Evolutionary conservation across 176 grass and related monocot species (phyloP).

Genomic region (Carex parvula): DNA sequence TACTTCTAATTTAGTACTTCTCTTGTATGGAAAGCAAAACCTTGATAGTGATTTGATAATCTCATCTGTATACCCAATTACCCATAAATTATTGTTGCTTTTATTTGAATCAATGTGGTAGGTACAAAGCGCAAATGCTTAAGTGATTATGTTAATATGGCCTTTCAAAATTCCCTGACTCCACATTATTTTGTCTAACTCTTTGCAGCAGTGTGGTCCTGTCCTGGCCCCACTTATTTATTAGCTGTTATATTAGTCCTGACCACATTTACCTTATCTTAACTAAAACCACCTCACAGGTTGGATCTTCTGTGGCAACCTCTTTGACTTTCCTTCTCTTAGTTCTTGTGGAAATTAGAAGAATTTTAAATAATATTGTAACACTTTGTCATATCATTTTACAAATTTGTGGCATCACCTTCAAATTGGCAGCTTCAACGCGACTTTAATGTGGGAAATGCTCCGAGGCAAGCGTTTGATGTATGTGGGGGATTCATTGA

Average conservation of each 20-base stretch:
- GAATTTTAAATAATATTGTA: neutral
- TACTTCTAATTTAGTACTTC: neutral
- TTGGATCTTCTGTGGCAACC: neutral
- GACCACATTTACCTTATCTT: neutral
- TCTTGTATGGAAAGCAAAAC: neutral
- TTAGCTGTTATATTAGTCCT: neutral
- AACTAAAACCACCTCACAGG: neutral
- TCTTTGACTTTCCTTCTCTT: neutral
- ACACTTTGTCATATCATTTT: neutral
- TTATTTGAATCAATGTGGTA: conserved; percentile 8
- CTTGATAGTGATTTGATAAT: neutral
- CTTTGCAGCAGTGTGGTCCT: conserved; percentile 1
- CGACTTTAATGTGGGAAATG: conserved; percentile 70
- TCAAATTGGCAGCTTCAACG: conserved; percentile 66
- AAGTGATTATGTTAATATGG: neutral
- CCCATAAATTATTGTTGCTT: conserved; percentile 10
- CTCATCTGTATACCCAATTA: neutral
- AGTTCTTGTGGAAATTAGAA: neutral
- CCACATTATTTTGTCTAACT: neutral
- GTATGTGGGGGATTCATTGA: conserved; percentile 90
- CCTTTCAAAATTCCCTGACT: neutral
- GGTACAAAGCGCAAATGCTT: neutral
- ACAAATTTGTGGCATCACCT: neutral
- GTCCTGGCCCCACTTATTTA: neutral
- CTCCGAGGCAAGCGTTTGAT: conserved; percentile 82